Base-by-base conservation (phyloP, 1,284 basidiomycete genomes). In the Ustilago trichophora region DNA sequence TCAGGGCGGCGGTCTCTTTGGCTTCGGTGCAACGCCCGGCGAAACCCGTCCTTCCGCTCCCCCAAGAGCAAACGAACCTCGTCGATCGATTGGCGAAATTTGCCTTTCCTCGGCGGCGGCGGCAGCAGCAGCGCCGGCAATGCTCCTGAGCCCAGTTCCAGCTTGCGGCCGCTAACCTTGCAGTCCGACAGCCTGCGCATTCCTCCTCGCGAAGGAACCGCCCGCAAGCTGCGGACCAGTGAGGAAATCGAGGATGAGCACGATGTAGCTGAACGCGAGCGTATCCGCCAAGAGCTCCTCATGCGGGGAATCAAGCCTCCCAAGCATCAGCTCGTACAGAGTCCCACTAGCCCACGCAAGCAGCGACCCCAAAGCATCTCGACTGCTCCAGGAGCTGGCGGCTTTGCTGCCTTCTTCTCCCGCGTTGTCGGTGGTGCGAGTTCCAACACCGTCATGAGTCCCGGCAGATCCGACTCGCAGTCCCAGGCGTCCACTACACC, bases 111-210 rank as follows among this genome's bases (percentile, higher is more conserved):
- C 27, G 71, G 66, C 15, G 65, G 66, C 12, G 65, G 70, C 5
- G 32, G 51, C 33, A 54, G 34, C 38, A 27, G 19, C 25, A 40
- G 15, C 18, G 18, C 34, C n/a, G n/a, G n/a, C 42, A 40, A 16
- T 16, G 18, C 34, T 7, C 88, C 88, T 81, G 88, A 88, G 73
- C 68, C 85, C 0, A 88, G 88, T 38, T 60, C 78, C 34, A 15
- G 85, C 66, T 82, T 91, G 55, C 88, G 88, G 12, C 90, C 89
- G 8, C 83, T 91, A 33, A 90, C 88, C 6, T 84, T 91, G 35
- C 58, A 58, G 29, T 47, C 58, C 8, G 45, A 54, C 43, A 63
- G 44, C 33, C 47, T 58, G 24, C 45, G 54, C 22, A 63, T 63
- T 4, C 58, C 58, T 0, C 31, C 58, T 11, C 57, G 58, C 41